Percentiles rank a stretch among this genome's conserved stretches.
Conservation (phyloP, 257 asterid species). For the Solanum sparsipilum region DNA sequence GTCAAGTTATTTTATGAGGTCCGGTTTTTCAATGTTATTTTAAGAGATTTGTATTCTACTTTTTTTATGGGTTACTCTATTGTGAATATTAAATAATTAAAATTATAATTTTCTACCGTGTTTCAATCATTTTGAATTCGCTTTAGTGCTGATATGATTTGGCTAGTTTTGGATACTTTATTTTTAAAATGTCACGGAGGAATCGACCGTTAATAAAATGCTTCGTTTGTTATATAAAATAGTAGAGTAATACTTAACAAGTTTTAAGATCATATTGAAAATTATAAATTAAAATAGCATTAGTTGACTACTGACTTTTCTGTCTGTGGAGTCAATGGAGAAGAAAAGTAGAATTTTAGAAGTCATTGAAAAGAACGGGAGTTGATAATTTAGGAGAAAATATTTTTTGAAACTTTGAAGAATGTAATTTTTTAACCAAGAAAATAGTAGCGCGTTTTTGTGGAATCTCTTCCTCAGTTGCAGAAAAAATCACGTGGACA, state of each 20-base stretch:
- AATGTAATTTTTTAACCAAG: no score
- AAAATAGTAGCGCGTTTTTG: no score
- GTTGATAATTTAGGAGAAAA: neutral
- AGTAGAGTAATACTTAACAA: no score
- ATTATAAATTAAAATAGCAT: no score
- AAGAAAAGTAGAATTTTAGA: neutral
- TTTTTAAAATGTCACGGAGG: neutral
- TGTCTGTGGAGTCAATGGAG: neutral
- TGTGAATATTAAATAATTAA: neutral
- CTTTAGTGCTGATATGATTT: neutral
- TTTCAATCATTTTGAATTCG: neutral
- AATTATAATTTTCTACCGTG: neutral
- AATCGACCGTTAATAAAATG: neutral
- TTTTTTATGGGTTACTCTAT: neutral
- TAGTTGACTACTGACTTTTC: no score
- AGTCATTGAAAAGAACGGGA: neutral
- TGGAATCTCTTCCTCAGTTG: no score
- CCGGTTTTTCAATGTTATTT: neutral
- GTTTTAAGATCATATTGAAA: neutral
- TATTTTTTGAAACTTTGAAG: no score
- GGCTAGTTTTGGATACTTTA: neutral
- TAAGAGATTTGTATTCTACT: no score
- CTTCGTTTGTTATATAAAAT: neutral
- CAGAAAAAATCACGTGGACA: no score
- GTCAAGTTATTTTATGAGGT: neutral